Percentiles rank a stretch among this genome's conserved stretches.
phyloP scores from a whole-genome alignment of 768 basidiomycete species.

The Sutorius australiensis region DNA sequence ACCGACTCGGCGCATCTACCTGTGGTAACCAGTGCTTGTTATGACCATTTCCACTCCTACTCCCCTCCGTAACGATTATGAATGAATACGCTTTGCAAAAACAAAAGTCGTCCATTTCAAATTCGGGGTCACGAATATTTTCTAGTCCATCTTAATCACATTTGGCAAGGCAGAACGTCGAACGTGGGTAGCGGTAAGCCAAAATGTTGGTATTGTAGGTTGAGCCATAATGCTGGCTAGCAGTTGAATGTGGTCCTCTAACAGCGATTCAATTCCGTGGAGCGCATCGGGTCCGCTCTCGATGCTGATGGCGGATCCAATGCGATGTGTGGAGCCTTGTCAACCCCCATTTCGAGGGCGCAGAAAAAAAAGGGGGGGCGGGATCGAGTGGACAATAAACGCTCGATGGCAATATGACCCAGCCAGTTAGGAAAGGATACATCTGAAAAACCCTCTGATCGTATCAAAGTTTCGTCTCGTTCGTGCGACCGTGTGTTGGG shows the following conservation, averaged over 20 bases:
- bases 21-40: no score
- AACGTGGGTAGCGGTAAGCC: neutral
- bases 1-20: no score
- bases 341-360: neutral
- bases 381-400: neutral
- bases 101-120: no score
- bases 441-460: neutral
- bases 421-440: neutral
- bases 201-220: neutral
- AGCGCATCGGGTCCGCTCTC: neutral
- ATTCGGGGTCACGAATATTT: no score
- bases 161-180: neutral
- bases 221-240: neutral
- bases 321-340: neutral
- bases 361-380: neutral
- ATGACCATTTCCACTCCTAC: no score
- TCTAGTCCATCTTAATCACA: neutral
- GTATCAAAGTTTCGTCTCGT: neutral
- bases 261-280: neutral
- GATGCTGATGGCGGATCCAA: neutral
- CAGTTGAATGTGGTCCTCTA: no score
- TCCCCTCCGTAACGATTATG: no score
- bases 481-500: neutral
- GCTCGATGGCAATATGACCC: neutral
- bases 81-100: no score